Evolutionary conservation across 306 rosid genomes (phyloP).

Genomic region (Malus fusca): DNA sequence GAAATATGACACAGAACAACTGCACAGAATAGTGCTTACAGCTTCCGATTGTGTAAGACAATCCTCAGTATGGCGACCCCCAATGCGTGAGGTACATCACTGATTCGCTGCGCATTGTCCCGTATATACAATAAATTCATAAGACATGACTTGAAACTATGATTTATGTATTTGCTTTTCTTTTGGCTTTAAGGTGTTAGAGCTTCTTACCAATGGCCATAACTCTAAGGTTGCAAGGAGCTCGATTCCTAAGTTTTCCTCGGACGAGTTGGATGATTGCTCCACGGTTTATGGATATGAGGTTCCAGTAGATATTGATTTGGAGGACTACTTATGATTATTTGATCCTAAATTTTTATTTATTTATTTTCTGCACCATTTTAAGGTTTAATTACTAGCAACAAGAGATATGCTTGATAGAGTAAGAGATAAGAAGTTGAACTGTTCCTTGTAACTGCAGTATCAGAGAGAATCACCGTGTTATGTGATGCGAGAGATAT

Average conservation of each 20-base stretch:
- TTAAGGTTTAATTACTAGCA: conserved; percentile 3
- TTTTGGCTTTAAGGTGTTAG: conserved; percentile 48
- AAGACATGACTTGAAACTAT: background rate
- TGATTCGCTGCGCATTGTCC: no score
- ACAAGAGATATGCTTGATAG: background rate
- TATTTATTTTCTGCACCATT: background rate
- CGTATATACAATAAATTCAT: background rate
- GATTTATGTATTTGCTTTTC: background rate
- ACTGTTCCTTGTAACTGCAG: background rate
- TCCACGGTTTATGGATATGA: conserved; percentile 78
- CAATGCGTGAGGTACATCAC: conserved; percentile 64
- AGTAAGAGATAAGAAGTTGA: conserved; percentile 6
- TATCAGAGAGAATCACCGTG: background rate
- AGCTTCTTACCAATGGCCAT: conserved; percentile 53
- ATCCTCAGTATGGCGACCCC: conserved; percentile 64
- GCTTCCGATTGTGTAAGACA: conserved; percentile 87
- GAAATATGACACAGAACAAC: conserved; percentile 51
- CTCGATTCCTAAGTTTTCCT: conserved; percentile 58
- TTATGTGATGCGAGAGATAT: background rate
- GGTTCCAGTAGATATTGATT: conserved; percentile 46
- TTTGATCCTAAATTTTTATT: background rate
- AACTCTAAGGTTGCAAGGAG: conserved; percentile 49
- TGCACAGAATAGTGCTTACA: conserved; percentile 50
- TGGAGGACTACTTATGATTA: conserved; percentile 53
- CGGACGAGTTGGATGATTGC: conserved; percentile 80